phyloP scores from a whole-genome alignment of 192 early-diverging fungal species.

The Physocladia obscura region DNA sequence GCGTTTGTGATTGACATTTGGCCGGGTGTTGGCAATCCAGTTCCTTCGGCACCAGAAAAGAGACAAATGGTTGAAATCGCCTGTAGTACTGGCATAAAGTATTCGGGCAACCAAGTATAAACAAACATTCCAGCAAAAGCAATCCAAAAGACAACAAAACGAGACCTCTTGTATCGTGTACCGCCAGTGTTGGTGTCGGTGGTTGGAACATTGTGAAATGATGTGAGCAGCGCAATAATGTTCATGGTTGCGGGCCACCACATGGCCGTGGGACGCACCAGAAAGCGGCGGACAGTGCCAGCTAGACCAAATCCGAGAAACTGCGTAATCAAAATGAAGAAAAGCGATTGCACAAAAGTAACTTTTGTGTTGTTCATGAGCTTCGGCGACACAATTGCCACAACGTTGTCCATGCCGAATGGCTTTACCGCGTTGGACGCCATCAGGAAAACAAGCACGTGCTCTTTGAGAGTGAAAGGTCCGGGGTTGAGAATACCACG shows the following conservation, averaged over 20 bases:
- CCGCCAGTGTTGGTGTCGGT: constrained; percentile 15
- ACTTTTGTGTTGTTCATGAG: constrained; percentile 31
- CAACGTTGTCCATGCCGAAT: not conserved
- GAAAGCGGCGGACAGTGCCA: constrained; percentile 68
- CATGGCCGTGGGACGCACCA: constrained; percentile 83
- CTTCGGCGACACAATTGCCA: not conserved
- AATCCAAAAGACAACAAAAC: too few relatives aligned
- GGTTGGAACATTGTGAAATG: constrained; percentile 9
- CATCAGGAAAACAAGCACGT: constrained; percentile 61
- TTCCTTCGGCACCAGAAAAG: not conserved
- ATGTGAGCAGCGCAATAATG: constrained; percentile 28
- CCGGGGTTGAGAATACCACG: too few relatives aligned
- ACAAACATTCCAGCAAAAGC: constrained; percentile 17
- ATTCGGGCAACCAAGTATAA: constrained; percentile 23
- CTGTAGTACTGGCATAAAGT: not conserved
- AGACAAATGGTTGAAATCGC: not conserved
- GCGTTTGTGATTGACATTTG: not conserved
- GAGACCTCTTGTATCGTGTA: too few relatives aligned
- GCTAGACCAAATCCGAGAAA: constrained; percentile 58
- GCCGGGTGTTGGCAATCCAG: not conserved
- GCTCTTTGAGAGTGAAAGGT: constrained; percentile 83
- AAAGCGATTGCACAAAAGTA: not conserved
- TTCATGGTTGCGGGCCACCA: constrained; percentile 81
- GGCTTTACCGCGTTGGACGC: not conserved
- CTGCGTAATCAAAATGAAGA: constrained; percentile 41